These are phyloP conservation scores for Epichloe uncinata DNA, from an alignment of 2,329 filamentous ascomycete species.

Conservation along the genomic window DNA sequence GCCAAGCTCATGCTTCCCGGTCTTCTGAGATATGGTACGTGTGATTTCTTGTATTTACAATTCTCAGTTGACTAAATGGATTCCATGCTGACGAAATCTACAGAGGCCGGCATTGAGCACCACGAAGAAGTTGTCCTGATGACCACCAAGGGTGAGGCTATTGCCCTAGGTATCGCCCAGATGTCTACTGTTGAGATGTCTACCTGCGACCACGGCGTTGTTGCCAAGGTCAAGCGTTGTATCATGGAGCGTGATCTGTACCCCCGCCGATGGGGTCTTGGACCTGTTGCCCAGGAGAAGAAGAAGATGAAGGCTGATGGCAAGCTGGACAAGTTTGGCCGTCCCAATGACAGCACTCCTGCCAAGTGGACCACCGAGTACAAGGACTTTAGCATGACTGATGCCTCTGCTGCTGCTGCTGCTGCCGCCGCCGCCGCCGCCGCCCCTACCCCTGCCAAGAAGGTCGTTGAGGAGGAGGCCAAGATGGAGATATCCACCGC, in stretches of 20 bases:
- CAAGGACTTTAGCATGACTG: constrained; percentile 66
- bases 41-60: constrained; percentile 8
- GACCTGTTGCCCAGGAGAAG: constrained; percentile 87
- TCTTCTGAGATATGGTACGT: constrained; percentile 74
- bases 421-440: too few relatives aligned
- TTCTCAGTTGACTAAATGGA: not conserved
- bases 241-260: constrained; percentile 99
- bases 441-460: constrained; percentile 13
- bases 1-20: constrained; percentile 98
- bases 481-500: constrained; percentile 22
- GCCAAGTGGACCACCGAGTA: constrained; percentile 87
- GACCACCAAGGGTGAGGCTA: constrained; percentile 98
- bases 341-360: constrained; percentile 83
- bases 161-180: constrained; percentile 88
- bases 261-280: constrained; percentile 91
- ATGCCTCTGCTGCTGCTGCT: constrained; percentile 29
- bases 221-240: constrained; percentile 97
- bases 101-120: constrained; percentile 80
- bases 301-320: constrained; percentile 99
- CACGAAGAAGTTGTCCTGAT: constrained; percentile 96
- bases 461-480: constrained; percentile 24
- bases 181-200: constrained; percentile 98
- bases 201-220: constrained; percentile 92
- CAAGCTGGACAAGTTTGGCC: constrained; percentile 96
- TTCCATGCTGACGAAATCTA: constrained; percentile 9